Evolutionary conservation across 2,329 filamentous ascomycete genomes (phyloP).

Genomic region (Nothophoma quercina): DNA sequence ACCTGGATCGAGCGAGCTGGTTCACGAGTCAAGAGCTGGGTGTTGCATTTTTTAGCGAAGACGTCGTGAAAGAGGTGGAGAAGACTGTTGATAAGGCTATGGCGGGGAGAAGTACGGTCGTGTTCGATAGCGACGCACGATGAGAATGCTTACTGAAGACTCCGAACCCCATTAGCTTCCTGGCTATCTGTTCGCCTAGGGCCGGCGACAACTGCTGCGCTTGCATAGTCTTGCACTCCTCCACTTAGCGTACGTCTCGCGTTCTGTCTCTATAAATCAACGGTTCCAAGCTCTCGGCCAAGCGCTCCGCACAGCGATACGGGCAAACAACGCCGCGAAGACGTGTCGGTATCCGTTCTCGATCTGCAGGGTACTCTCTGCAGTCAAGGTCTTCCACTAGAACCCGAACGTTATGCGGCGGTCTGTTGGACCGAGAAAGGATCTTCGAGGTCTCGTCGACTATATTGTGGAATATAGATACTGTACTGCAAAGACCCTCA

Average conservation of each 20-base stretch:
- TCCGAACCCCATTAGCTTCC: neutral
- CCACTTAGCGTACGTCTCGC: neutral
- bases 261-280: neutral
- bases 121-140: constrained; percentile 32
- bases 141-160: neutral
- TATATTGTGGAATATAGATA: too few species aligned
- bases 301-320: neutral
- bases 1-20: constrained; percentile 86
- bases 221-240: neutral
- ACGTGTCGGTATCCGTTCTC: too few species aligned
- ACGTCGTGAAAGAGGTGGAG: constrained; percentile 48
- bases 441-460: too few species aligned
- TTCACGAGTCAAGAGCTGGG: constrained; percentile 87
- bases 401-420: too few species aligned
- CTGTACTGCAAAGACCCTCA: too few species aligned
- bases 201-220: too few species aligned
- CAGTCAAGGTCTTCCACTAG: too few species aligned
- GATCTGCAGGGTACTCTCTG: too few species aligned
- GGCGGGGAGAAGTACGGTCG: constrained; percentile 30
- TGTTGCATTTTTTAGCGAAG: constrained; percentile 61
- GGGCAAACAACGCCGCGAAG: too few species aligned
- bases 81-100: constrained; percentile 33
- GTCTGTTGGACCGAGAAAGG: too few species aligned
- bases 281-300: neutral
- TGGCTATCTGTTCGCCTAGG: neutral